These are phyloP conservation scores for Colletotrichum tropicicola DNA, from an alignment of 2,329 filamentous ascomycete species.

Conservation along the genomic window DNA sequence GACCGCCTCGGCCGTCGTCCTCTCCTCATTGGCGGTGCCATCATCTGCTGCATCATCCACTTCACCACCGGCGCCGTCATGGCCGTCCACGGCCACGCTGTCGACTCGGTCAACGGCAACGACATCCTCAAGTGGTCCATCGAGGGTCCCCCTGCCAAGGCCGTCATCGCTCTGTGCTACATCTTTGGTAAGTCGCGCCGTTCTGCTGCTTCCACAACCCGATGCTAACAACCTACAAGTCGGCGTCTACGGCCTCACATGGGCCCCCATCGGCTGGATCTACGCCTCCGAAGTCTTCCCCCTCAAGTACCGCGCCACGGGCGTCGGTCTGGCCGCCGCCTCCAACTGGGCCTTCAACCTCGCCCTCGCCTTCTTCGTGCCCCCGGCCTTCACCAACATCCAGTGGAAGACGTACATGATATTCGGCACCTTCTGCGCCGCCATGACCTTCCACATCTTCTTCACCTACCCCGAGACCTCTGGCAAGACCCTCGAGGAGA, in stretches of 20 bases:
- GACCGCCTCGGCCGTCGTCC: constrained; percentile 58
- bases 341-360: constrained; percentile 62
- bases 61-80: constrained; percentile 59
- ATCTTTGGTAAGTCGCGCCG: constrained; percentile 43
- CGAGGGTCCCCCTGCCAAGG: constrained; percentile 53
- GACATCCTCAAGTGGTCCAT: constrained; percentile 55
- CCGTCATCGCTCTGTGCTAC: constrained; percentile 60
- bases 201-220: background rate
- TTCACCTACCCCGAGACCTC: constrained; percentile 41
- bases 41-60: constrained; percentile 55
- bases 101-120: constrained; percentile 54
- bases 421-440: constrained; percentile 29
- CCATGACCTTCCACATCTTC: constrained; percentile 35
- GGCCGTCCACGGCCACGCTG: constrained; percentile 55
- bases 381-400: constrained; percentile 39
- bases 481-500: constrained; percentile 34
- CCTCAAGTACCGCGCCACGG: constrained; percentile 59
- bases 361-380: constrained; percentile 57
- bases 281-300: constrained; percentile 50
- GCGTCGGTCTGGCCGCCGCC: constrained; percentile 61
- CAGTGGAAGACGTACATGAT: constrained; percentile 36
- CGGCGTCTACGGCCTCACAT: constrained; percentile 38
- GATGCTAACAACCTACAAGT: background rate
- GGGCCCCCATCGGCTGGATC: constrained; percentile 43
- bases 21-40: constrained; percentile 54